These are phyloP conservation scores for Penicillium alfredii DNA, from an alignment of 495 filamentous ascomycete species.

Conservation along the genomic window DNA sequence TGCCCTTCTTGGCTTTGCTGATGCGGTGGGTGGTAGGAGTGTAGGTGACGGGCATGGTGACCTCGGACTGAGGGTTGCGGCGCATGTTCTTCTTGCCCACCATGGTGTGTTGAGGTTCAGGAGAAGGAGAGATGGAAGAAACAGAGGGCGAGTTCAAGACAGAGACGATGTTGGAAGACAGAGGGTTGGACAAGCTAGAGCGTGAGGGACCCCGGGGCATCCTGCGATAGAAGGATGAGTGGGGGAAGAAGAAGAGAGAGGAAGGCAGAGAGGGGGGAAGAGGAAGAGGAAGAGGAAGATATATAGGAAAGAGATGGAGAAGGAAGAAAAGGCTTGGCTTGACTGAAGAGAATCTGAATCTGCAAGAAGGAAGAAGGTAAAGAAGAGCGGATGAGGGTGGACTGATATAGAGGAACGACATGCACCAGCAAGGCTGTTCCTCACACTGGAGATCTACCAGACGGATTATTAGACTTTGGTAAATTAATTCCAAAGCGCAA, in stretches of 20 bases:
- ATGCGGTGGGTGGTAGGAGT: conserved; percentile 66
- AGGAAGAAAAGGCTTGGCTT: background rate
- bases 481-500: conserved; percentile 11
- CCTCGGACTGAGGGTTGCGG: conserved; percentile 9
- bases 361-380: background rate
- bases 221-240: background rate
- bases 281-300: background rate
- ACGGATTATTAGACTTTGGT: conserved; percentile 21
- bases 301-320: background rate
- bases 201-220: conserved; percentile 3
- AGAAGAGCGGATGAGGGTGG: conserved; percentile 15
- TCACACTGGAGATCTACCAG: conserved; percentile 23
- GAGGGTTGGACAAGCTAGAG: background rate
- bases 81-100: conserved; percentile 5
- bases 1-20: conserved; percentile 78
- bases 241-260: background rate
- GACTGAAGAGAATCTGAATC: conserved; percentile 1
- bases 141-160: conserved; percentile 8
- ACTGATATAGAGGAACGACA: conserved; percentile 25
- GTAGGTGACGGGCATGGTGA: conserved; percentile 37
- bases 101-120: conserved; percentile 8
- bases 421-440: conserved; percentile 15
- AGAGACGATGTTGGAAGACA: conserved; percentile 1
- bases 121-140: conserved; percentile 4
- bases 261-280: background rate